Evolutionary conservation across 2,329 filamentous ascomycete genomes (phyloP).

Genomic region (Hymenoscyphus repandus): DNA sequence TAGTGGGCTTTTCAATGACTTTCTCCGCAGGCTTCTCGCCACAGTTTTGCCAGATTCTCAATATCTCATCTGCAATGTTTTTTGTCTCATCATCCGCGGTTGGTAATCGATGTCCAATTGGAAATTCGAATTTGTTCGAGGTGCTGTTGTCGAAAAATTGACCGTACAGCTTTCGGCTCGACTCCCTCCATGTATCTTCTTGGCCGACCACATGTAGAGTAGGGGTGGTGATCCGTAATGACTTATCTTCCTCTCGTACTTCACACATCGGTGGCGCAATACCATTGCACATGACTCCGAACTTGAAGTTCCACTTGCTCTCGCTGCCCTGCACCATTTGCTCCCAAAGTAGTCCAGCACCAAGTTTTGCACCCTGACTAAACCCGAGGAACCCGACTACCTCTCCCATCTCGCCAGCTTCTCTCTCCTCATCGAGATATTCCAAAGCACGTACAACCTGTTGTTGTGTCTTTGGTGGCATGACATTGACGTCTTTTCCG

Average conservation of each 20-base stretch:
- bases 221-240: slow-evolving; percentile 14
- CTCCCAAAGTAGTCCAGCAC: slow-evolving; percentile 51
- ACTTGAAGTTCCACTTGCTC: slow-evolving; percentile 14
- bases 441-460: slow-evolving; percentile 2
- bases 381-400: slow-evolving; percentile 59
- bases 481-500: not conserved
- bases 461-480: slow-evolving; percentile 3
- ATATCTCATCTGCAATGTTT: slow-evolving; percentile 20
- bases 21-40: slow-evolving; percentile 10
- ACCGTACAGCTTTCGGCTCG: slow-evolving; percentile 12
- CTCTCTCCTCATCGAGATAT: not conserved
- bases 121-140: slow-evolving; percentile 19
- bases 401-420: not conserved
- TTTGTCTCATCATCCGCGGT: slow-evolving; percentile 15
- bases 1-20: not conserved
- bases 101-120: slow-evolving; percentile 22
- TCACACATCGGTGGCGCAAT: slow-evolving; percentile 15
- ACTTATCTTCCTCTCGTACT: slow-evolving; percentile 7
- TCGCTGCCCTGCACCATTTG: slow-evolving; percentile 45
- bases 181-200: slow-evolving; percentile 22
- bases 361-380: slow-evolving; percentile 61
- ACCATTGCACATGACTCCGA: slow-evolving; percentile 18
- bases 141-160: slow-evolving; percentile 15
- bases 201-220: slow-evolving; percentile 21
- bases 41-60: slow-evolving; percentile 12